Evolutionary conservation across 208 protist genomes (phyloP).

Genomic region (Acanthamoeba healyi): DNA sequence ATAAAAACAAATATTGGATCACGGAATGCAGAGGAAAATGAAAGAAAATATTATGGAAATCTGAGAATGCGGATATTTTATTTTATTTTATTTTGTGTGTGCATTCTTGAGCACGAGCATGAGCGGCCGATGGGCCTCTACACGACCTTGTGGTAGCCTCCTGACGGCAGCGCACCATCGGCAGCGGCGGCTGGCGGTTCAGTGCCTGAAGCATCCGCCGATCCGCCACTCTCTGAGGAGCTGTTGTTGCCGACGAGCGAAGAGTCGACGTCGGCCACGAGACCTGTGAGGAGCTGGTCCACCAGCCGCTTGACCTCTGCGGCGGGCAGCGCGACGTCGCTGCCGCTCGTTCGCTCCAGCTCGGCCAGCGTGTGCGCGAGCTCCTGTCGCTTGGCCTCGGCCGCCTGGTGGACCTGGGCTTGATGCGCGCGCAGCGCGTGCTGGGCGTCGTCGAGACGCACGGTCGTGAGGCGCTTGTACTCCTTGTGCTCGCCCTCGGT

Average conservation of each 20-base stretch:
- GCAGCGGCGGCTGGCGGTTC: not conserved
- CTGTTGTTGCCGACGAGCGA: not conserved
- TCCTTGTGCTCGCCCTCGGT: conserved; percentile 58
- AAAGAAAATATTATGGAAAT: not conserved
- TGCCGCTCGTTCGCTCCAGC: not conserved
- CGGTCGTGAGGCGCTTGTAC: conserved; percentile 46
- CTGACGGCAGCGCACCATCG: too few relatives aligned
- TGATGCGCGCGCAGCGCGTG: not conserved
- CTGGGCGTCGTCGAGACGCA: conserved; percentile 10
- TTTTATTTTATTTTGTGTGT: not conserved
- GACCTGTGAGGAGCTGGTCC: not conserved
- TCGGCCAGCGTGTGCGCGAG: not conserved
- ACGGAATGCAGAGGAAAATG: not conserved
- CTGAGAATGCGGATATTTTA: not conserved
- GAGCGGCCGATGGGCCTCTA: not conserved
- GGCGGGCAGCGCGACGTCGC: not conserved
- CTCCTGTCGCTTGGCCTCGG: conserved; percentile 18
- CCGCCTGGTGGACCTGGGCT: not conserved
- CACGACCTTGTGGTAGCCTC: conserved; percentile 59
- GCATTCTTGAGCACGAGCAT: too few relatives aligned
- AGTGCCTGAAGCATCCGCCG: not conserved
- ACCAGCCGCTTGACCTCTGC: conserved; percentile 12
- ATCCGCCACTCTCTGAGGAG: not conserved
- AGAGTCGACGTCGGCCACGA: not conserved
- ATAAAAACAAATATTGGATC: too few relatives aligned